Conservation (phyloP, 805 yeast species). For the Sugiyamaella americana region DNA sequence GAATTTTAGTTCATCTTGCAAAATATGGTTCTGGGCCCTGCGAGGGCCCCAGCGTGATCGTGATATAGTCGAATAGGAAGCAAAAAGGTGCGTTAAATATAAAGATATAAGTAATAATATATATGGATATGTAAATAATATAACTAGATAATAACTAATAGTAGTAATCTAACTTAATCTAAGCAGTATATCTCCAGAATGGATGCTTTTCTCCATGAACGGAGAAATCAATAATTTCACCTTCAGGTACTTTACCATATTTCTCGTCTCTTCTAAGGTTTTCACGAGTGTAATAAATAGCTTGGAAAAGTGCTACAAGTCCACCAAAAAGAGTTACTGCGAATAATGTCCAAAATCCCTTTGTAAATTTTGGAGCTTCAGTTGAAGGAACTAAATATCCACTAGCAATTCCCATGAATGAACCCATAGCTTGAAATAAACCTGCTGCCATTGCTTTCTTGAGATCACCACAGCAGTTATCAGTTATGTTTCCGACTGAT, state of each 20-base stretch:
- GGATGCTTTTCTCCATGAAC: constrained; percentile 11
- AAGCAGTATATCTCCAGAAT: constrained; percentile 10
- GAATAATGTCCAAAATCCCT: constrained; percentile 11
- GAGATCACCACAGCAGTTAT: constrained; percentile 12
- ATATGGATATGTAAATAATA: too few species aligned
- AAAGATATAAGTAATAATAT: too few species aligned
- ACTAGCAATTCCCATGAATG: constrained; percentile 13
- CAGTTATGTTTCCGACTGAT: constrained; percentile 9
- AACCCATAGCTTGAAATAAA: constrained; percentile 10
- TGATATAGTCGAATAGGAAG: too few species aligned
- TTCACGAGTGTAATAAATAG: constrained; percentile 2
- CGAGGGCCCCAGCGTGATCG: too few species aligned
- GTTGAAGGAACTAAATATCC: constrained; percentile 9
- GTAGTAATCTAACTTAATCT: too few species aligned
- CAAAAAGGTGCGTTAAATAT: too few species aligned
- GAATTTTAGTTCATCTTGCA: too few species aligned
- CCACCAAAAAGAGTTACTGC: constrained; percentile 11
- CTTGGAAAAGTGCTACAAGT: constrained; percentile 5
- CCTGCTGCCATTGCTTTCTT: constrained; percentile 12
- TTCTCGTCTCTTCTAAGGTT: constrained; percentile 2
- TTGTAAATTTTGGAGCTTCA: constrained; percentile 9
- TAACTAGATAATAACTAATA: too few species aligned
- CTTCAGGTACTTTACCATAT: constrained; percentile 10
- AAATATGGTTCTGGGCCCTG: too few species aligned
- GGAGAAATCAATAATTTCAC: constrained; percentile 9